phyloP scores from a whole-genome alignment of 129 eudicot genomes.

The Silybum marianum region DNA sequence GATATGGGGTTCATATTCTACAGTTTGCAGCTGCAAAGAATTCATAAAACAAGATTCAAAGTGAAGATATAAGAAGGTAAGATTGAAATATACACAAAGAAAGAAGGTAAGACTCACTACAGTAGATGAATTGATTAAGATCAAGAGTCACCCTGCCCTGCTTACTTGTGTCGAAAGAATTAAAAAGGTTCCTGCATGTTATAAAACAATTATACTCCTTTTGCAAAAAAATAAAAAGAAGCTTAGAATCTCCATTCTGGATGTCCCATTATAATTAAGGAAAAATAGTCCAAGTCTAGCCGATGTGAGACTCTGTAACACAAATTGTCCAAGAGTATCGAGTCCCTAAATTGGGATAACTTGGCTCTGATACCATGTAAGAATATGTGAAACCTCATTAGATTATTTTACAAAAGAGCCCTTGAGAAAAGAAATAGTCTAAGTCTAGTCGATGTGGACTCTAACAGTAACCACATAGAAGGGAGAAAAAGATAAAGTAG shows the following conservation, averaged over 20 bases:
- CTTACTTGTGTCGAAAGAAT: slow-evolving; percentile 88
- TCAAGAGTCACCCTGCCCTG: slow-evolving; percentile 96
- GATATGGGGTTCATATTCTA: slow-evolving; percentile 56
- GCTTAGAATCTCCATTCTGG: background rate
- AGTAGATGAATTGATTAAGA: slow-evolving; percentile 84
- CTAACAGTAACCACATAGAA: background rate
- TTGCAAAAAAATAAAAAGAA: no score
- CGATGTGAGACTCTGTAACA: background rate
- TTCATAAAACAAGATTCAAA: slow-evolving; percentile 3
- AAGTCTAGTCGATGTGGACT: background rate
- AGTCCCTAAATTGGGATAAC: background rate
- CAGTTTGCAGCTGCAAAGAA: slow-evolving; percentile 77
- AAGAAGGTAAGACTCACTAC: slow-evolving; percentile 61
- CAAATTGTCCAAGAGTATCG: no score
- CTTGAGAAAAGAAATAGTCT: background rate
- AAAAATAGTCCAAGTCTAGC: background rate
- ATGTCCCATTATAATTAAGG: background rate
- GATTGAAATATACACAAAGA: background rate
- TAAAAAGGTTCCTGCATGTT: slow-evolving; percentile 70
- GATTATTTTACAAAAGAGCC: background rate
- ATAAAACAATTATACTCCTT: background rate
- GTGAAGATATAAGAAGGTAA: background rate
- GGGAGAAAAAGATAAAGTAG: background rate
- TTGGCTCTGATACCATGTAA: background rate
- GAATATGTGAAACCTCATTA: background rate